Evolutionary conservation across 129 eudicot species (phyloP), one percentile per base, ranked within the genome.

Genomic region (Saussurea involucrata): DNA sequence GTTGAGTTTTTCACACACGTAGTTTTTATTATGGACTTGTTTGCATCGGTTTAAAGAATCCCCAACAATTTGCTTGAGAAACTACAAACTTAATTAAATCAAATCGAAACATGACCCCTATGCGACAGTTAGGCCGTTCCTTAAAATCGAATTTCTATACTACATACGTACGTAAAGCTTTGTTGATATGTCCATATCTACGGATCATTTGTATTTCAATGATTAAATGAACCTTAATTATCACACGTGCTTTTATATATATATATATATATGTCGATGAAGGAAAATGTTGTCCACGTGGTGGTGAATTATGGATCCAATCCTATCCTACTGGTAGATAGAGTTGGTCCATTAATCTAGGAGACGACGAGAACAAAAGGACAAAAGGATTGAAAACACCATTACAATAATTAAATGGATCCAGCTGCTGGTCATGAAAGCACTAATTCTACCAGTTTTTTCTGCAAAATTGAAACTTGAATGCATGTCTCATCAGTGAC

Each of bases 391-490:
- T 10, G 49, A 10, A 40, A 40, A 40, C 49, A 40, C 49, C 49
- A 40, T 40, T 12, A 7, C 49, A 40, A 1, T 10, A 1, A 10
- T 22, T 46, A 49, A 68, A 69, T 42, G 74, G 36, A 49, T 49
- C 60, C 4, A 40, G 6, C 34, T 11, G 61, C 75, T 40, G 33
- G 27, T 71, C 36, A 70, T 70, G 64, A 44, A 6, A 12, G 24
- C 37, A 81, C 66, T 53, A 76, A 55, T 15, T 64, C 79, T 24
- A 20, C 61, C 75, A 81, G 73, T 68, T 75, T 81, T 73, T 81
- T 74, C 72, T 81, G 83, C 66, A 85, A 76, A 83, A 21, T 34
- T 28, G 83, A 78, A 55, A 77, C 76, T 73, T 85, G 33, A 53
- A 81, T 69, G 25, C 70, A 21, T 63, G 72, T 58, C 12, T 60